Evolutionary conservation across 192 early-diverging fungal genomes (phyloP), one percentile per base, ranked within the genome.

Genomic region (Linderina pennispora): DNA sequence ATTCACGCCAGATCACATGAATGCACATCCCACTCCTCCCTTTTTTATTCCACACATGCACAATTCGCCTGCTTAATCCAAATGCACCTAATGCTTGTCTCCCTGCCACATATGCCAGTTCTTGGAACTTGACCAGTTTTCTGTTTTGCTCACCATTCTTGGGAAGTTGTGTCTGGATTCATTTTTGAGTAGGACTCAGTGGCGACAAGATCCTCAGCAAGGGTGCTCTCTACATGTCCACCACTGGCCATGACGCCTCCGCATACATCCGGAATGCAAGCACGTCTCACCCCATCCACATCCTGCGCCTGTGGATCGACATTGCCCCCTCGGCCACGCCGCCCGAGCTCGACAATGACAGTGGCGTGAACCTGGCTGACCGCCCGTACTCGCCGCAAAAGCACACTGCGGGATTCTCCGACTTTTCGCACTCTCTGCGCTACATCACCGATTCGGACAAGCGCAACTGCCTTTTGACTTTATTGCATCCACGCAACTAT

Each of bases 401-500:
- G 21, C 19, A 34, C 5, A 32, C 41, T 19, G 45, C 25, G 2
- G 34, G 6, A 5, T 46, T 50, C 16, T 41, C 65, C 0, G 67
- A 63, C 21, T 63, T 58, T 35, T 47, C 23, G 14, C 48, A 52
- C 23, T 32, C 57, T 14, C 49, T 71, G 13, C 48, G 67, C 0
- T 58, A 71, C 44, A 52, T 71, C 8, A 55, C 67, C 10, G 67
- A 71, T 23, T 58, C 60, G 3, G 67, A 71, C 55, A 71, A 63
- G 51, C 54, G 54, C 15, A 71, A 71, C 52, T 71, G 55, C 14
- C 42, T 63, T 5, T 20, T 71, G 43, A 23, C 50, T 2, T 17
- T 71, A 19, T 46, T 55, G 17, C 67, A 71, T 23, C 67, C 67
- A 8, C 22, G 20, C 26, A 52, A 71, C 43, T 71, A 62, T 17